A percentile compares a stretch with the other conserved stretches of the same genome.
Conservation (phyloP, 495 filamentous ascomycete species). For the Wilcoxina mikolae region DNA sequence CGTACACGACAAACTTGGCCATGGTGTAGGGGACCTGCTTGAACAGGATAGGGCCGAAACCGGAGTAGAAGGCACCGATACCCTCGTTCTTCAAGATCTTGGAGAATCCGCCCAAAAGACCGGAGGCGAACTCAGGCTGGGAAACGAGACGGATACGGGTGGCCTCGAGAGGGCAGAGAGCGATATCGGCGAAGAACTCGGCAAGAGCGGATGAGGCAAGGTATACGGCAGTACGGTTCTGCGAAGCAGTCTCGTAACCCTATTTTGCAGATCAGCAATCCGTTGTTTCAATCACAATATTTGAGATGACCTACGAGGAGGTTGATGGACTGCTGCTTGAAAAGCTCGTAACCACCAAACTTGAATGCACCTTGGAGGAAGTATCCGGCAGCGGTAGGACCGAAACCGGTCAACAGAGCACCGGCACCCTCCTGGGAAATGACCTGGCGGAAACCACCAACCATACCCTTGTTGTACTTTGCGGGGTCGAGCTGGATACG, state of each 20-base stretch:
- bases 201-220: constrained; percentile 67
- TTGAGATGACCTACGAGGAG: constrained; percentile 33
- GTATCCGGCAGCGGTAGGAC: constrained; percentile 79
- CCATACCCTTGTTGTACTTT: constrained; percentile 79
- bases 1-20: constrained; percentile 99
- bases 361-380: constrained; percentile 93
- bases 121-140: constrained; percentile 70
- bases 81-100: constrained; percentile 80
- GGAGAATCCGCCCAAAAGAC: constrained; percentile 64
- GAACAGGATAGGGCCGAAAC: constrained; percentile 85
- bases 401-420: constrained; percentile 74
- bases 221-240: constrained; percentile 82
- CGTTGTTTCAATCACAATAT: not conserved
- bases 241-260: constrained; percentile 60
- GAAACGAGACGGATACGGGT: constrained; percentile 92
- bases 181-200: constrained; percentile 90
- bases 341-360: constrained; percentile 90
- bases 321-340: constrained; percentile 89
- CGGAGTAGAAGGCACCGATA: constrained; percentile 81
- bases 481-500: constrained; percentile 82
- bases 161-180: constrained; percentile 84
- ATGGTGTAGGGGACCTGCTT: constrained; percentile 99
- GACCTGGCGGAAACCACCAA: constrained; percentile 77
- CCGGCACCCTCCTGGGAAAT: constrained; percentile 71
- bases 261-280: constrained; percentile 2